Percentiles rank a stretch among this genome's conserved stretches.
phyloP scores from a whole-genome alignment of 2,329 filamentous ascomycete genomes.

The Fusarium sp. region DNA sequence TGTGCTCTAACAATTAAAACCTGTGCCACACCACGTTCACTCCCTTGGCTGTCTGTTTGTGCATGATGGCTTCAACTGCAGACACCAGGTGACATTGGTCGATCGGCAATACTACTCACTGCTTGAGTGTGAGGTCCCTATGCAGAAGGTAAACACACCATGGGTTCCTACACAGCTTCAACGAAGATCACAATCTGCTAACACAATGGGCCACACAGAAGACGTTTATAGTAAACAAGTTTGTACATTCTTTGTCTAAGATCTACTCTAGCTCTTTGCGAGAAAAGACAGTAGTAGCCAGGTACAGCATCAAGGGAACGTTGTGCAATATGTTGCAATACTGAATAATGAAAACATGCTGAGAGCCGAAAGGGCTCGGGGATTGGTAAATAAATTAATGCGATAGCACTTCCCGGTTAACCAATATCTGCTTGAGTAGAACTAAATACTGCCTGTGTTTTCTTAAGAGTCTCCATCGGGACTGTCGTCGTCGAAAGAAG shows the following conservation, averaged over 20 bases:
- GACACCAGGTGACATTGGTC: too few species aligned
- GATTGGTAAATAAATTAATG: neutral
- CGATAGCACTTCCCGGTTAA: neutral
- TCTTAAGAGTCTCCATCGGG: neutral
- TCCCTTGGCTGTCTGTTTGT: neutral
- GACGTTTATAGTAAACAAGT: neutral
- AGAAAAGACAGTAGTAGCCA: neutral
- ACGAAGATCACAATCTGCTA: too few species aligned
- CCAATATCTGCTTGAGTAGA: neutral
- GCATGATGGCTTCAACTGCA: too few species aligned
- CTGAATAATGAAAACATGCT: neutral
- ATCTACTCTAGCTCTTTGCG: neutral
- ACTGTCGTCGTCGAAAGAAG: conserved; percentile 1
- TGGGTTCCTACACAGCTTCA: too few species aligned
- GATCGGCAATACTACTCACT: too few species aligned
- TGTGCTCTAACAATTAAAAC: conserved; percentile 4
- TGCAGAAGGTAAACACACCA: too few species aligned
- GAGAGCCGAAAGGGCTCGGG: too few species aligned
- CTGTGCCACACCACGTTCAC: neutral
- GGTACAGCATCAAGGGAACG: neutral
- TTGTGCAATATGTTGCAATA: too few species aligned
- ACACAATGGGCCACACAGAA: too few species aligned
- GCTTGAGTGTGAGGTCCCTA: too few species aligned
- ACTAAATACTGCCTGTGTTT: neutral
- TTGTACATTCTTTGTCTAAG: conserved; percentile 3